Evolutionary conservation across 352 stramenopile species (phyloP).

Genomic region (Phytophthora kernoviae): DNA sequence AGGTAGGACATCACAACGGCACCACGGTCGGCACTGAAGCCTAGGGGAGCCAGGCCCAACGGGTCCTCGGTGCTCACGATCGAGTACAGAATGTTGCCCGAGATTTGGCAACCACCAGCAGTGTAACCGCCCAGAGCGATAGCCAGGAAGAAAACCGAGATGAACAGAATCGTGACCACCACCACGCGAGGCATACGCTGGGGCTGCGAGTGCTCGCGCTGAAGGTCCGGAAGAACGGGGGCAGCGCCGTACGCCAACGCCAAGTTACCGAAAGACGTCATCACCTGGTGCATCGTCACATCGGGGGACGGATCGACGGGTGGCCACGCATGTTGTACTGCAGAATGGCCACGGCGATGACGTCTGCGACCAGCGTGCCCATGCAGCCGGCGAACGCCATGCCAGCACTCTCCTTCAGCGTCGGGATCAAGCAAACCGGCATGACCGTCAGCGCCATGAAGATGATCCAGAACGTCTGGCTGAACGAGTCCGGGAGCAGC

Average conservation of each 20-base stretch:
- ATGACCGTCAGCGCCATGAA: conserved; percentile 2
- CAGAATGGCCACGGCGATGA: conserved; percentile 30
- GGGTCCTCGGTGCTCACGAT: neutral
- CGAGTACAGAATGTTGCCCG: conserved; percentile 4
- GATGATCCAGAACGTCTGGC: conserved; percentile 2
- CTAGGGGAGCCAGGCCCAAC: conserved; percentile 20
- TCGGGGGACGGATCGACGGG: conserved; percentile 27
- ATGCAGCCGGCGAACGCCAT: conserved; percentile 37
- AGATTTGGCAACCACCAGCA: neutral
- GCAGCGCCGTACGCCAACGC: conserved; percentile 42
- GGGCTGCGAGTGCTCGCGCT: conserved; percentile 43
- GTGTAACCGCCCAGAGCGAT: conserved; percentile 1
- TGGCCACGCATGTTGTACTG: conserved; percentile 40
- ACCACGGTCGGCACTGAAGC: conserved; percentile 40
- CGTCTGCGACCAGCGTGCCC: conserved; percentile 40
- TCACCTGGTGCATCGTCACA: conserved; percentile 37
- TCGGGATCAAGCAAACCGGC: conserved; percentile 1
- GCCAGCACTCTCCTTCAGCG: conserved; percentile 1
- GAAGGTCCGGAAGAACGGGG: conserved; percentile 41
- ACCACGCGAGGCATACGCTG: conserved; percentile 10
- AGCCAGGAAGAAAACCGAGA: neutral
- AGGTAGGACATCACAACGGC: conserved; percentile 40
- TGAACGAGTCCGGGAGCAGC: conserved; percentile 1
- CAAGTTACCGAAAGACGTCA: conserved; percentile 41
- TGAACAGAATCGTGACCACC: neutral